These are phyloP conservation scores for Pluteus cervinus DNA, from an alignment of 768 basidiomycete species.

Conservation along the genomic window DNA sequence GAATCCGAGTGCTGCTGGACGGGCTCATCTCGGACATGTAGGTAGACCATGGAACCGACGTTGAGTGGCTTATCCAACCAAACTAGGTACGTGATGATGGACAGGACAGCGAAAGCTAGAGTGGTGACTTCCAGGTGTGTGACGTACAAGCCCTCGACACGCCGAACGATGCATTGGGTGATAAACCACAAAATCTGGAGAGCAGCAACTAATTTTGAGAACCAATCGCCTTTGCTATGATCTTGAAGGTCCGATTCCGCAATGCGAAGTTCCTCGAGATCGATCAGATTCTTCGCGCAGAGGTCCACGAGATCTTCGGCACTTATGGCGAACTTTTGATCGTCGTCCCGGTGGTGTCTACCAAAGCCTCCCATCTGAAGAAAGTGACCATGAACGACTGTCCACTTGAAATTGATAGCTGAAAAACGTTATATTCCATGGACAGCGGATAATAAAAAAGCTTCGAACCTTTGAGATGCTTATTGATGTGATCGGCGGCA, in stretches of 20 bases:
- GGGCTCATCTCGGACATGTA: no score
- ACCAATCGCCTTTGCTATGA: background rate
- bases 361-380: constrained; percentile 2
- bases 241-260: background rate
- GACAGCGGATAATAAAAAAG: no score
- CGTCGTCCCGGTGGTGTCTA: no score
- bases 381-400: constrained; percentile 2
- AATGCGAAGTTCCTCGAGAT: background rate
- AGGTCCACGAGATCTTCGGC: background rate
- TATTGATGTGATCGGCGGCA: no score
- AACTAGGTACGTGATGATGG: background rate
- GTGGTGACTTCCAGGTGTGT: background rate
- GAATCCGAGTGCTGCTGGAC: no score
- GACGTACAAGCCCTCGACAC: background rate
- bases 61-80: constrained; percentile 1
- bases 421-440: no score
- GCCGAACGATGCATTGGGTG: background rate
- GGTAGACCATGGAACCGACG: no score
- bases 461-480: no score
- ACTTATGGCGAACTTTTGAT: background rate
- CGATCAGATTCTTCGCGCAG: background rate
- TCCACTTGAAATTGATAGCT: no score
- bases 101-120: background rate
- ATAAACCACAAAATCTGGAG: background rate
- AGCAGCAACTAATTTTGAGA: background rate